Evolutionary conservation across 805 yeast genomes (phyloP), one percentile per base, ranked within the genome.

Genomic region (Millerago galiae): DNA sequence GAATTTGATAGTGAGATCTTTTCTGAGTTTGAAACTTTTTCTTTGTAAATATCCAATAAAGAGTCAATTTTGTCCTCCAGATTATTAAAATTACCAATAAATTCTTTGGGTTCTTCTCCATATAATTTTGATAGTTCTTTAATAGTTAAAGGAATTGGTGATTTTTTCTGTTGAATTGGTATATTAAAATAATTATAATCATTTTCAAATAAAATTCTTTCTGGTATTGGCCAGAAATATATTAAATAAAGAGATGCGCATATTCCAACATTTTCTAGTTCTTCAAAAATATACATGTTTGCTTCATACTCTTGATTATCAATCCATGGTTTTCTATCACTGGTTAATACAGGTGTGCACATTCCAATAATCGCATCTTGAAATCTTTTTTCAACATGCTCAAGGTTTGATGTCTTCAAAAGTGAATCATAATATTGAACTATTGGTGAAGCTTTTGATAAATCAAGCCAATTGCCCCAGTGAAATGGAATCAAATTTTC

Each of bases 381-480:
- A 12, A 47, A 31, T 16, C 27, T 34, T 9, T 16, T 9, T 25
- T 27, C 40, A 30, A 44, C 26, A 10, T 45, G 43, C n/a, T 35
- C 28, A 34, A 41, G 44, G 2, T 37, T 30, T 18, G 34, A 34
- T 9, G 31, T 12, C n/a, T 40, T 25, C 18, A 44, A 18, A 5
- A 58, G 34, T 1, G 40, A 28, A 14, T 50, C 46, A 40, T 65
- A 67, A 2, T 66, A 47, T 11, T 51, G 30, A 26, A 52, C 48
- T 41, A 56, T 56, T 14, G 61, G 53, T 21, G 51, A 49, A 4
- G 60, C 62, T 4, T 54, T 55, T 7, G 53, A 44, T 2, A 54
- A 35, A 37, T 60, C 62, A 16, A 50, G 49, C 63, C 64, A 60
- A 38, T 56, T 64, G 34, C 57, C 60, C 69, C 66, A 64, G 50